Evolutionary conservation across 1,139 yeast species (phyloP), one percentile per base, ranked within the genome.

Genomic region (Nadsonia starkeyi-henricii): DNA sequence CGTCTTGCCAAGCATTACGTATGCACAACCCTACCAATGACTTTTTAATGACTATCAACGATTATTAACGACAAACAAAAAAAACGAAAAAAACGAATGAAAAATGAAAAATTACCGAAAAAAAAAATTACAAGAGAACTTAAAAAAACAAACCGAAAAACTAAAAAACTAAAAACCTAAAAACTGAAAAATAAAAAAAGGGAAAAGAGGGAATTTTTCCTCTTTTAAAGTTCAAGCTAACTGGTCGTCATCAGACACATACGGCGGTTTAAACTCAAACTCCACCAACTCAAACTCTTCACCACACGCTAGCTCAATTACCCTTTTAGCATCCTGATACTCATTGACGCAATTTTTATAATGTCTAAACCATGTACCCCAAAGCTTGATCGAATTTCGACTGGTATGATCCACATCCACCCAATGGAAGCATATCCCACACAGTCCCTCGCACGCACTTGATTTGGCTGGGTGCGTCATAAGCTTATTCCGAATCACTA

Each of bases 281-380:
- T 33, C 39, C 12, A 15, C 17, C 39, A 33, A 33, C 39, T 33
- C 39, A 33, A 33, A 33, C 17, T 33, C 39, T 3, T 33, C 39
- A 9, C 39, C 39, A 4, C 39, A 12, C 3, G 17, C 39, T 15
- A 33, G 12, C 12, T 33, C 39, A n/a, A 33, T 33, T 7, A 33
- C 12, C 39, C 15, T 8, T 15, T 33, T 33, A n/a, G 39, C 39
- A 33, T 57, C 60, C 42, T 59, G 61, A 42, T 59, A 59, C 47
- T 59, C 62, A 36, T 57, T 56, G 21, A 55, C 57, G 48, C 62
- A 59, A 42, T 55, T 55, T 49, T 59, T 59, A 46, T 59, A 59
- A 47, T 59, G 62, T 12, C 62, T 51, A 48, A 57, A 59, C 62
- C 62, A 59, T 1, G 62, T 59, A 1, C 62, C 62, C 62, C 62